Evolutionary conservation across 2,329 filamentous ascomycete genomes (phyloP), one percentile per base, ranked within the genome.

Genomic region (Hypomyces rosellus): DNA sequence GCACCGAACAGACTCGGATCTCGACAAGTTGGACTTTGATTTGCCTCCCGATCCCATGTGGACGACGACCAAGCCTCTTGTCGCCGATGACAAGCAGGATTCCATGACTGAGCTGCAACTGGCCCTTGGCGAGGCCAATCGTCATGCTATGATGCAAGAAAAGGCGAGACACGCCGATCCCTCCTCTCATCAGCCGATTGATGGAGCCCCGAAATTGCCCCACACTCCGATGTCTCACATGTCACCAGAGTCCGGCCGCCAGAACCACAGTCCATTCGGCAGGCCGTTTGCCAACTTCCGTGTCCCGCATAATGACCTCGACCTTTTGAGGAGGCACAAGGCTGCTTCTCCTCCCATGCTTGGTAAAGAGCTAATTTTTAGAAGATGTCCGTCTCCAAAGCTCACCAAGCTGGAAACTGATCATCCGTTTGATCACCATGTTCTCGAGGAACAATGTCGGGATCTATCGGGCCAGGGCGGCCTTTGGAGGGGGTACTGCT

Each of bases 331-430:
- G 59, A 71, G 75, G 62, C 76, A 76, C 52, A 69, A 77, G 56
- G 74, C 73, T 18, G 73, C 76, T 59, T 83, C 82, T 53, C 92
- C 92, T 38, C 92, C 92, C 9, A 95, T 97, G 90, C 80, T 96
- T 11, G 92, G 92, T 50, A 72, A 75, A 51, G 87, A 95, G 57
- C 78, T 97, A 49, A 74, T 77, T 22, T 95, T 96, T 65, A 88
- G 89, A 34, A 81, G 80, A 64, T 96, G 89, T 64, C 76, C 79
- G 9, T 96, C 91, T 22, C 92, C 92, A 5, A 85, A 92, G 65
- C 81, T 84, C 49, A 95, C 90, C 14, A 84, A 89, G 61, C 86
- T 95, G 61, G 89, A 95, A 63, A 84, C 87, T 1, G 85, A 88
- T 50, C 86, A 89, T 62, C 79, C 72, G 58, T 81, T 77, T 68